phyloP scores from a whole-genome alignment of 2,329 filamentous ascomycete species.

The Tricladium varicosporioides region DNA sequence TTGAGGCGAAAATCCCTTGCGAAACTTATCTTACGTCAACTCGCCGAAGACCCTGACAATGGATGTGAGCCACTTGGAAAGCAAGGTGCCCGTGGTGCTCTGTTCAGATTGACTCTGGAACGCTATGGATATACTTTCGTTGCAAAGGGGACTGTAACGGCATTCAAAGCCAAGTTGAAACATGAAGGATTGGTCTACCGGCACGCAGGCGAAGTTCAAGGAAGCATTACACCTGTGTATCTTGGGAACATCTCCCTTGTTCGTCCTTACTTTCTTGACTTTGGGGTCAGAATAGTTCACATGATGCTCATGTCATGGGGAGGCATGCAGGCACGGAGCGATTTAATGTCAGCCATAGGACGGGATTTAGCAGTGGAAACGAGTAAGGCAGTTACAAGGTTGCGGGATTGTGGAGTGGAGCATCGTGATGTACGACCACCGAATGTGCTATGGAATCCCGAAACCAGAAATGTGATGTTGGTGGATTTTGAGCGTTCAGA shows the following conservation, averaged over 20 bases:
- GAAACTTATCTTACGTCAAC: too few relatives aligned
- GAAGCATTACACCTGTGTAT: slow-evolving; percentile 38
- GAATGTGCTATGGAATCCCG: slow-evolving; percentile 17
- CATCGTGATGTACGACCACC: slow-evolving; percentile 15
- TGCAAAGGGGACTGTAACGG: slow-evolving; percentile 39
- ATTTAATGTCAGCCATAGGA: slow-evolving; percentile 17
- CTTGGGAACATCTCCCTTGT: slow-evolving; percentile 39
- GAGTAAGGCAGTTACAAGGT: slow-evolving; percentile 16
- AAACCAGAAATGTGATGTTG: slow-evolving; percentile 12
- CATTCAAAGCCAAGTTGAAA: slow-evolving; percentile 34
- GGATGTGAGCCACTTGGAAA: too few relatives aligned
- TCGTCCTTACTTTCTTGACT: slow-evolving; percentile 18
- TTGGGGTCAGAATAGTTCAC: slow-evolving; percentile 23
- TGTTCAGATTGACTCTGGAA: slow-evolving; percentile 41
- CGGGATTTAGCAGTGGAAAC: slow-evolving; percentile 19
- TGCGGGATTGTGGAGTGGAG: slow-evolving; percentile 13
- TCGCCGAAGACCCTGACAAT: too few relatives aligned
- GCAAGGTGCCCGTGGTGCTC: too few relatives aligned
- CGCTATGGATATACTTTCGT: slow-evolving; percentile 44
- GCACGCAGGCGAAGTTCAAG: slow-evolving; percentile 31
- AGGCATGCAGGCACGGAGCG: slow-evolving; percentile 22
- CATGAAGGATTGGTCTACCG: too few relatives aligned
- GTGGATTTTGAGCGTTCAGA: slow-evolving; percentile 21
- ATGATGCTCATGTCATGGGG: slow-evolving; percentile 24
- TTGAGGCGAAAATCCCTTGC: too few relatives aligned